Percentiles rank a stretch among this genome's conserved stretches.
Conservation (phyloP, 2,329 filamentous ascomycete species). For the Trichoderma endophyticum region DNA sequence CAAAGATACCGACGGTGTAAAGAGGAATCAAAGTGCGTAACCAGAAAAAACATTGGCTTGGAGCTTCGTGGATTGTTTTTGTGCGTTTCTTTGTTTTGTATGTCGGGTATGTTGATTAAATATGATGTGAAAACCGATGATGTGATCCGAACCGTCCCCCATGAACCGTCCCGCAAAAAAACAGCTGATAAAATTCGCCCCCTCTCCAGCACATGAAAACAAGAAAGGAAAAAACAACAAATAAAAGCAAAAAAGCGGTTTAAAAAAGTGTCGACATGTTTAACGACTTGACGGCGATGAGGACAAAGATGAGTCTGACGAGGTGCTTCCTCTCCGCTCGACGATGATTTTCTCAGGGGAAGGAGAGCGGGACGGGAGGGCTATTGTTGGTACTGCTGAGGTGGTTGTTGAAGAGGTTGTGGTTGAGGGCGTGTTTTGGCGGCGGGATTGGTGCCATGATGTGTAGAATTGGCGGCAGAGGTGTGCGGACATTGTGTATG, state of each 20-base stretch:
- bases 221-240: background rate
- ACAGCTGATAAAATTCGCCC: background rate
- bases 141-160: background rate
- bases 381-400: conserved; percentile 17
- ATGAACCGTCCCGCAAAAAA: background rate
- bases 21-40: background rate
- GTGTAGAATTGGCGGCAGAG: conserved; percentile 59
- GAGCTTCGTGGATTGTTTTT: background rate
- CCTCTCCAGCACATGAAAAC: background rate
- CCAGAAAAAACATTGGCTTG: background rate
- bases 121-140: background rate
- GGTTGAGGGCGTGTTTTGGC: conserved; percentile 36
- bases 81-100: background rate
- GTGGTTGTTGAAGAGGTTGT: too few species aligned
- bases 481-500: conserved; percentile 60
- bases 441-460: conserved; percentile 54
- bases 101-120: conserved; percentile 12
- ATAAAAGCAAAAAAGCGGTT: background rate
- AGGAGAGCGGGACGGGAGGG: conserved; percentile 24
- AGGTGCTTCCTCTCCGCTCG: conserved; percentile 30
- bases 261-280: background rate
- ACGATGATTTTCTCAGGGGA: conserved; percentile 42
- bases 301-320: conserved; percentile 11
- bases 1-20: background rate
- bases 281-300: conserved; percentile 1